Base-by-base conservation (phyloP, 352 stramenopile species). In the Phytophthora citrophthora region DNA sequence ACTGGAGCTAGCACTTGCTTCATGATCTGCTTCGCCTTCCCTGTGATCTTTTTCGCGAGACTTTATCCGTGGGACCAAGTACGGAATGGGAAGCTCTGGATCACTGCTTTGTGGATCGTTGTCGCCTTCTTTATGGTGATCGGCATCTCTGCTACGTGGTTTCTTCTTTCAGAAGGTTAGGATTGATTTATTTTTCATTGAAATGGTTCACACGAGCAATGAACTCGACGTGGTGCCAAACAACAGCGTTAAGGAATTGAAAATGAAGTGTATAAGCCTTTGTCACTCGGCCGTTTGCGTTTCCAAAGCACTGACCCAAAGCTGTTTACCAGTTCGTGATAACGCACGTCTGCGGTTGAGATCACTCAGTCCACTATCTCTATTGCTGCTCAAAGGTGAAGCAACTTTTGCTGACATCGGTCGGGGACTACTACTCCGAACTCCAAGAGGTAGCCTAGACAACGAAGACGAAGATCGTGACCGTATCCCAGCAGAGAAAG, bases 11-110 rank as follows among this genome's bases (percentile, higher is more conserved):
- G 67, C 46, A 89, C 73, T 38, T 90, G 79, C 52, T 77, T 90
- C 38, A 74, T 91, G 62, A 90, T 91, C 55, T 88, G 81, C 67
- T 88, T 90, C 49, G 76, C 83, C n/a, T 90, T 93, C 50, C 83
- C 83, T 10, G 74, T 80, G 11, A 63, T 88, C 38, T 79, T 89
- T 47, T 93, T 84, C 64, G 69, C 79, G 36, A 71, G 60, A 15
- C 45, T 91, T n/a, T 89, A 79, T 48, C 81, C 83, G 38, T 88
- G 83, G 83, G 65, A 74, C 13, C 20, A 53, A 48, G 54, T 70
- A 20, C 54, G 57, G 24, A 50, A 65, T 16, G 78, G 64, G 40
- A 70, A 76, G 24, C 51, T 81, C 12, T 80, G 71, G 63, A 67
- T 81, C 9, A 60, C 54, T 5, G 38, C 41, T 31, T 55, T 90